These are phyloP conservation scores for Mucor lusitanicus DNA, from an alignment of 371 early-diverging fungal species.

Conservation along the genomic window DNA sequence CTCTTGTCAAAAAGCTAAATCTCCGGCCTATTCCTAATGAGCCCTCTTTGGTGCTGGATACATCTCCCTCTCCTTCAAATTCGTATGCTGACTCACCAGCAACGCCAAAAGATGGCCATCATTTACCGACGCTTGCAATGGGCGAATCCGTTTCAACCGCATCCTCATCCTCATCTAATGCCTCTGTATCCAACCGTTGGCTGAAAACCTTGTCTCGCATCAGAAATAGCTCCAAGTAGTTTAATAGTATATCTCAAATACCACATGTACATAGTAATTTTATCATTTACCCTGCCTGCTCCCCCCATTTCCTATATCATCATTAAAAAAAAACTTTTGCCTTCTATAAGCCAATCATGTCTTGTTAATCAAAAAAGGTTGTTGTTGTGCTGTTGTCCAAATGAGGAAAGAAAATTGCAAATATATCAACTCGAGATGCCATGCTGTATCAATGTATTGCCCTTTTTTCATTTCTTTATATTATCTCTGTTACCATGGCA, in stretches of 20 bases:
- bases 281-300: neutral
- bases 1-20: constrained; percentile 18
- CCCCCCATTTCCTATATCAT: neutral
- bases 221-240: constrained; percentile 4
- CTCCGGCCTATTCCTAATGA: constrained; percentile 17
- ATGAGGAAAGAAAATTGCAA: constrained; percentile 10
- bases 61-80: constrained; percentile 7
- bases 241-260: neutral
- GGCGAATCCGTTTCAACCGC: neutral
- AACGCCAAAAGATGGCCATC: constrained; percentile 11
- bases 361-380: constrained; percentile 8
- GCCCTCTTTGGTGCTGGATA: constrained; percentile 4
- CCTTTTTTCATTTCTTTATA: constrained; percentile 2
- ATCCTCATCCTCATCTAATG: neutral
- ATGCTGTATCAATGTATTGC: neutral
- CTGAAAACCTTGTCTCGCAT: constrained; percentile 8
- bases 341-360: neutral
- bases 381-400: constrained; percentile 18
- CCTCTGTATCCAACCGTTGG: neutral
- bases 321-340: neutral
- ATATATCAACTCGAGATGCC: neutral
- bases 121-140: neutral
- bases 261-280: neutral
- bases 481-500: neutral
- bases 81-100: constrained; percentile 12